Conservation (phyloP, 371 early-diverging fungal species). For the Actinomortierella ambigua region DNA sequence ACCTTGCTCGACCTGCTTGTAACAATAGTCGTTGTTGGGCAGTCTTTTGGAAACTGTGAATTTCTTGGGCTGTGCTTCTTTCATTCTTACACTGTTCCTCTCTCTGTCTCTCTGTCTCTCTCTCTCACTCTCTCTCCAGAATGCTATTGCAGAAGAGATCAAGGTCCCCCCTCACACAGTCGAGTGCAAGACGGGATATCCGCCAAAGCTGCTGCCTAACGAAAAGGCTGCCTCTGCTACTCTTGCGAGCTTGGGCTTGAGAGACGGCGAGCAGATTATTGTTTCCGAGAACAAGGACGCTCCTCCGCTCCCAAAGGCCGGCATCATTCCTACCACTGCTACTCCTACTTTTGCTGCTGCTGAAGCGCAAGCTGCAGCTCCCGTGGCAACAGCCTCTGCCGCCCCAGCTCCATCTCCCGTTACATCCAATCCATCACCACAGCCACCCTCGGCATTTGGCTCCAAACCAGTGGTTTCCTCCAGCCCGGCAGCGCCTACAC, state of each 20-base stretch:
- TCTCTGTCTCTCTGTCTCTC: neutral
- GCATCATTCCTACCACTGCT: too few relatives aligned
- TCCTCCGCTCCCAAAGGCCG: conserved; percentile 5
- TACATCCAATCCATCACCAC: neutral
- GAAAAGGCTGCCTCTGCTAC: conserved; percentile 13
- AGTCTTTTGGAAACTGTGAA: neutral
- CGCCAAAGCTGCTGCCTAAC: conserved; percentile 26
- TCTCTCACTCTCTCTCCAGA: conserved; percentile 1
- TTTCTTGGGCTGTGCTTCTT: neutral
- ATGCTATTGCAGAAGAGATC: conserved; percentile 25
- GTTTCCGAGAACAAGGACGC: conserved; percentile 22
- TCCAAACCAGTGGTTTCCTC: neutral
- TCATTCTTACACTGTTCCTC: neutral
- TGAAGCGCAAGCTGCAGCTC: neutral
- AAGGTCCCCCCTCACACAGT: conserved; percentile 11
- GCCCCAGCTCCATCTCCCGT: neutral
- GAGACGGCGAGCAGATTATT: conserved; percentile 40
- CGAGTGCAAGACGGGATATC: conserved; percentile 37
- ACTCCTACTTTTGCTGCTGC: neutral
- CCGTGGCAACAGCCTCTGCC: neutral
- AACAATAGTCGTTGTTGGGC: conserved; percentile 1
- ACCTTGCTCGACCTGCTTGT: conserved; percentile 44
- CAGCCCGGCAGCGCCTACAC: conserved; percentile 5
- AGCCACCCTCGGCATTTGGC: conserved; percentile 2
- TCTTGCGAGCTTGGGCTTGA: conserved; percentile 26